These are phyloP conservation scores for Cardamine resedifolia DNA, from an alignment of 345 rosid genomes.

Conservation along the genomic window DNA sequence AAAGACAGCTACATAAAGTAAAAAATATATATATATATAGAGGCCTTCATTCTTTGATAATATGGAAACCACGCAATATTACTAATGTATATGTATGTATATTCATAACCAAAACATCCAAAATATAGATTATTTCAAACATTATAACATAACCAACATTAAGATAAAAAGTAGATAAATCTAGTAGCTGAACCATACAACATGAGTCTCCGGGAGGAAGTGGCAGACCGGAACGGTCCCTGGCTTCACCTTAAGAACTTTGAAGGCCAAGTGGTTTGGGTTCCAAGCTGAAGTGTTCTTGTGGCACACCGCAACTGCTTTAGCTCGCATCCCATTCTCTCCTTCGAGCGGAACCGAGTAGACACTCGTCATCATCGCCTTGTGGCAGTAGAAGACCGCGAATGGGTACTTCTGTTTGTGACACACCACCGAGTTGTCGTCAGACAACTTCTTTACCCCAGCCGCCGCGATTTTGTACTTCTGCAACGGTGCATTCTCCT, in stretches of 20 bases:
- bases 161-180: slow-evolving; percentile 12
- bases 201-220: slow-evolving; percentile 77
- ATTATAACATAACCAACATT: slow-evolving; percentile 23
- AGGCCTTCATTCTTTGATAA: slow-evolving; percentile 9
- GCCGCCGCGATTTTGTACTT: slow-evolving; percentile 45
- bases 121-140: slow-evolving; percentile 6
- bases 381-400: slow-evolving; percentile 83
- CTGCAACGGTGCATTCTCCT: slow-evolving; percentile 44
- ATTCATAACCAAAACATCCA: slow-evolving; percentile 32
- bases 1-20: neutral
- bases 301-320: slow-evolving; percentile 85
- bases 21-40: neutral
- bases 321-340: slow-evolving; percentile 56
- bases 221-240: slow-evolving; percentile 74
- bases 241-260: slow-evolving; percentile 71
- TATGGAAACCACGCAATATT: slow-evolving; percentile 9
- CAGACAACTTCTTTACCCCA: slow-evolving; percentile 45
- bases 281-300: slow-evolving; percentile 81
- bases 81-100: slow-evolving; percentile 25
- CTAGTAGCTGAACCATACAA: slow-evolving; percentile 61
- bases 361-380: slow-evolving; percentile 51
- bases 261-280: slow-evolving; percentile 79
- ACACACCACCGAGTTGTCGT: slow-evolving; percentile 59
- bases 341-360: slow-evolving; percentile 62
- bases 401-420: slow-evolving; percentile 80